Evolutionary conservation across 1,284 basidiomycete genomes (phyloP), one percentile per base, ranked within the genome.

Genomic region (Leccinum griseonigrum): DNA sequence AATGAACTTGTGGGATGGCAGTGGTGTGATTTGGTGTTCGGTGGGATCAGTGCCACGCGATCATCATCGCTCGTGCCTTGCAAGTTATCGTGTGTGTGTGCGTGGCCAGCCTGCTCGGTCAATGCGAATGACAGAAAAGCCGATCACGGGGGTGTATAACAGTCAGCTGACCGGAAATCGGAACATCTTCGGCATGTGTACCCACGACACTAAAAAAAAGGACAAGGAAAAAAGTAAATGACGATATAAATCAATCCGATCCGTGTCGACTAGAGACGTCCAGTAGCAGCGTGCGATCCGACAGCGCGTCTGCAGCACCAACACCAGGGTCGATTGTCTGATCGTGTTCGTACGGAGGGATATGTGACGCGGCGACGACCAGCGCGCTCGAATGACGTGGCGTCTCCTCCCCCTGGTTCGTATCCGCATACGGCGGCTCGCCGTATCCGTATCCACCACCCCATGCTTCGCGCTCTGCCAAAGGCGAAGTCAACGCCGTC

Each of bases 381-480:
- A 61, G 69, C 58, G 74, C 67, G 16, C 78, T 69, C 22, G 82
- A 79, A 71, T 77, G 79, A 66, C 80, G 79, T 60, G 85, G 83
- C 40, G 84, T 86, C 54, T 76, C 73, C 55, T 77, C 79, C 48
- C 75, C 76, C 64, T 77, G 68, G 66, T 68, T 70, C 57, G 69
- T 70, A 64, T 69, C 67, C 59, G 77, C 72, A 64, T 77, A 75
- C 46, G 77, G 73, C 26, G 78, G 74, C 60, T 77, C 71, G 32
- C 75, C 79, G 67, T 81, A 81, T 52, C 78, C 74, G 65, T 80
- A 80, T 18, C 54, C 38, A 56, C 74, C 70, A 48, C 46, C 18
- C 82, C 80, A 86, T 63, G 68, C 66, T 32, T 69, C 71, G 48
- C 53, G 54, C 28, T 61, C 74, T 11, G 29, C 52, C 16, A 53